Evolutionary conservation across 2,329 filamentous ascomycete species (phyloP).

Genomic region (Colletotrichum viniferum): DNA sequence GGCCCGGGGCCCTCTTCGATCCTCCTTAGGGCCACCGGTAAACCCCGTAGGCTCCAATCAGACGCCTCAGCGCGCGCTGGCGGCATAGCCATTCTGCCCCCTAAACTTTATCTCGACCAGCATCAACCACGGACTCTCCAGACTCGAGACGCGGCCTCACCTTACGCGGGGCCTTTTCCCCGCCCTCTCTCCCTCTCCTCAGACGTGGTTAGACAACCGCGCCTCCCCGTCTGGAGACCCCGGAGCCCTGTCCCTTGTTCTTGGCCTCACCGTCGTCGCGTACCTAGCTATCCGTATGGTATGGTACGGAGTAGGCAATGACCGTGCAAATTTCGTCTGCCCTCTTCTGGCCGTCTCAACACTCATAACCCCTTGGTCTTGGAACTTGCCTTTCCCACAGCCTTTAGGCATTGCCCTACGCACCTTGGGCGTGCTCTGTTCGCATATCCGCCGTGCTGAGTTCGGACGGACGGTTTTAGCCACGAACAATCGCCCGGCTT

Average conservation of each 20-base stretch:
- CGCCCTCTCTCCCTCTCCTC: neutral
- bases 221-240: neutral
- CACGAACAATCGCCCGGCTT: neutral
- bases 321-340: neutral
- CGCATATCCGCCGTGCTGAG: neutral
- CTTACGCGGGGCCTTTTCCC: neutral
- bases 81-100: neutral
- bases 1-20: neutral
- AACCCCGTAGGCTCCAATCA: neutral
- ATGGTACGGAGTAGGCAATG: neutral
- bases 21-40: neutral
- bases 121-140: constrained; percentile 17
- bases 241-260: neutral
- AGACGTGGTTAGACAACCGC: neutral
- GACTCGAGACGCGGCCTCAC: neutral
- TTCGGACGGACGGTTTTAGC: constrained; percentile 1
- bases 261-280: neutral
- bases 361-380: neutral
- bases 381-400: neutral
- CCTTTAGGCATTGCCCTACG: neutral
- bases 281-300: neutral
- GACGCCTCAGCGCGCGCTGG: neutral
- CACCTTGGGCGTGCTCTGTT: neutral
- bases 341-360: neutral
- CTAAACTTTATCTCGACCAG: constrained; percentile 10